phyloP scores from a whole-genome alignment of 805 yeast genomes.

The Kockiozyma suomiensis region DNA sequence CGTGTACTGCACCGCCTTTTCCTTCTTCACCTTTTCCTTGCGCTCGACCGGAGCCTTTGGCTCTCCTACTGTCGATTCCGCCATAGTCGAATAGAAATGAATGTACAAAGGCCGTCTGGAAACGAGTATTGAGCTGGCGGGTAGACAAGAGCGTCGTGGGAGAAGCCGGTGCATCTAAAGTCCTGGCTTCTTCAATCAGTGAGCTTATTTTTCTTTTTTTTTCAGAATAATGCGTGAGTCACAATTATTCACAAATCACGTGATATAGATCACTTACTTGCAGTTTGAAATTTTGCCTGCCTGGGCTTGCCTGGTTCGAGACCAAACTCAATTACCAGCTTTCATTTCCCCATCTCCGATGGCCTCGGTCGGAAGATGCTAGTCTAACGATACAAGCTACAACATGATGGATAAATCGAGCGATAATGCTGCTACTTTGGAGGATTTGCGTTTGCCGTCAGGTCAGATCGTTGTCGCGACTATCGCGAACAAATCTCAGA shows the following conservation, averaged over 20 bases:
- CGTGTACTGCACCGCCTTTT: conserved; percentile 63
- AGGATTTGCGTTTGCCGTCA: too few species aligned
- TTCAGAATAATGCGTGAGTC: not conserved
- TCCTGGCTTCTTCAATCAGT: not conserved
- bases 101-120: not conserved
- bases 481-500: too few species aligned
- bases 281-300: too few species aligned
- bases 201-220: not conserved
- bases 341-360: too few species aligned
- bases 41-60: not conserved
- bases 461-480: too few species aligned
- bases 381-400: too few species aligned
- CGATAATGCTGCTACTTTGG: too few species aligned
- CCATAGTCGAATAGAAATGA: not conserved
- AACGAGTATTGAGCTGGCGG: not conserved
- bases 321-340: too few species aligned
- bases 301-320: too few species aligned
- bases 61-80: not conserved
- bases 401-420: too few species aligned
- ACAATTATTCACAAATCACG: not conserved
- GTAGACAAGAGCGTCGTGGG: not conserved
- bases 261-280: too few species aligned
- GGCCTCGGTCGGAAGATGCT: too few species aligned
- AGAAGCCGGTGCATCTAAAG: not conserved
- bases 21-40: conserved; percentile 40